Evolutionary conservation across 2,329 filamentous ascomycete species (phyloP).

Genomic region (Arachnopeziza araneosa): DNA sequence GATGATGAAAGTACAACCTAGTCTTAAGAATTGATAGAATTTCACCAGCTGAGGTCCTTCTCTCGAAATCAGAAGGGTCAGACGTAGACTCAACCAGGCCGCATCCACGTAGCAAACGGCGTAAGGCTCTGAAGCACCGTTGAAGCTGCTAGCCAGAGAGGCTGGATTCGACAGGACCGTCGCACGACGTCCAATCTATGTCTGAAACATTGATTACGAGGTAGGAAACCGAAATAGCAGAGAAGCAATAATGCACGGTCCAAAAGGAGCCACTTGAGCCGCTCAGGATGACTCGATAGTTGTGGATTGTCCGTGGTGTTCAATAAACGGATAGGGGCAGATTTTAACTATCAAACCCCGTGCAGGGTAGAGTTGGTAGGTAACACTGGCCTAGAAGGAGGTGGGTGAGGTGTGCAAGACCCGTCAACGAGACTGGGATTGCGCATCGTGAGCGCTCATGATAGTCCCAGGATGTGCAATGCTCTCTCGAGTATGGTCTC

Average conservation of each 20-base stretch:
- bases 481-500: too few species aligned
- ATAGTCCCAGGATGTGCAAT: too few species aligned
- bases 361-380: neutral
- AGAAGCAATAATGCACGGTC: neutral
- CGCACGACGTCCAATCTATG: neutral
- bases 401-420: too few species aligned
- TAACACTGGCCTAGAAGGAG: too few species aligned
- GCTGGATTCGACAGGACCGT: neutral
- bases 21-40: neutral
- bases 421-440: too few species aligned
- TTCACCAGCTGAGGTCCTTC: too few species aligned
- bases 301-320: neutral
- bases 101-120: too few species aligned
- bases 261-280: neutral
- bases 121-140: neutral
- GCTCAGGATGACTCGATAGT: neutral
- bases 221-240: neutral
- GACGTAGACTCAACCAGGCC: too few species aligned
- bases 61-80: too few species aligned
- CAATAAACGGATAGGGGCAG: neutral
- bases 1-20: neutral
- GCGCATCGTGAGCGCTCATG: too few species aligned
- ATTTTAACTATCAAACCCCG: neutral
- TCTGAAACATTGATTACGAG: neutral
- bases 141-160: too few species aligned